These are phyloP conservation scores for Heliosperma pusillum DNA, from an alignment of 148 eudicot genomes.

Conservation along the genomic window DNA sequence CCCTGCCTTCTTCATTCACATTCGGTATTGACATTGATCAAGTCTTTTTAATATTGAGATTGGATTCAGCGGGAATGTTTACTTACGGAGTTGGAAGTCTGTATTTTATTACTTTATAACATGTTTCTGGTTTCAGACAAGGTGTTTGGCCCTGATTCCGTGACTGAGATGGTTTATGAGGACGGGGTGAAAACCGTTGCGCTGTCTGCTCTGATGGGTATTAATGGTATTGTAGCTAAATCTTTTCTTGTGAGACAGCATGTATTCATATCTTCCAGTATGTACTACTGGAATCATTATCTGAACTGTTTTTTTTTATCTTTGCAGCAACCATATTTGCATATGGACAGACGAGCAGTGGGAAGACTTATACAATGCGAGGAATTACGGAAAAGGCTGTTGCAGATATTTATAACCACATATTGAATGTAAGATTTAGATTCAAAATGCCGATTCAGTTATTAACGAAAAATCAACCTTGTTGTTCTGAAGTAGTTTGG, in stretches of 20 bases:
- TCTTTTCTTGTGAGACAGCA: neutral
- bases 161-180: conserved; percentile 75
- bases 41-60: neutral
- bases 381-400: conserved; percentile 92
- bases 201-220: conserved; percentile 82
- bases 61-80: neutral
- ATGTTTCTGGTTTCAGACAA: conserved; percentile 48
- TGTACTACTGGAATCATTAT: neutral
- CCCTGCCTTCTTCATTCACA: conserved; percentile 53
- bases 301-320: conserved; percentile 16
- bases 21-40: conserved; percentile 49
- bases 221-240: conserved; percentile 57
- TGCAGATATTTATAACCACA: conserved; percentile 59
- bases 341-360: conserved; percentile 98
- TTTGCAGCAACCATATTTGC: conserved; percentile 89
- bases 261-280: neutral
- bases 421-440: conserved; percentile 45
- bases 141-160: conserved; percentile 69
- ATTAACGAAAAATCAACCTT: neutral
- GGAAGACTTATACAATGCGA: conserved; percentile 92
- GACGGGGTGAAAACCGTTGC: conserved; percentile 92
- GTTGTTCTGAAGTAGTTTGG: too few species aligned
- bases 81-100: neutral
- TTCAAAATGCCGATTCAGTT: neutral
- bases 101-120: too few species aligned